Base-by-base conservation (phyloP, 257 asterid species). In the Rhazya stricta region DNA sequence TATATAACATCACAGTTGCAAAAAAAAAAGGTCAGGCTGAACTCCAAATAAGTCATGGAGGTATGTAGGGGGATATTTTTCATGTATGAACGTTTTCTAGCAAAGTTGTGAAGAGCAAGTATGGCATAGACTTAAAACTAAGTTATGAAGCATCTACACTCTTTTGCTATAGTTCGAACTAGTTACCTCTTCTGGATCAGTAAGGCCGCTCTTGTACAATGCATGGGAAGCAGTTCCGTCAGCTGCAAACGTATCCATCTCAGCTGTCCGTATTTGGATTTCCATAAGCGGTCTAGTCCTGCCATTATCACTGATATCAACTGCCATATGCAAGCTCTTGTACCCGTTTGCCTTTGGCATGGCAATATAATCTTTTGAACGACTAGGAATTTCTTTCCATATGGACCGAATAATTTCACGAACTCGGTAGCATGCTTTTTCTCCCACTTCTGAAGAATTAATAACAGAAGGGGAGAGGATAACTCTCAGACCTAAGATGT, bases 181-280 rank as follows among this genome's bases (percentile, higher is more conserved):
- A 66, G 62, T 79, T 79, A 89, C 98, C 93, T 91, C 97, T 69
- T 90, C 86, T 16, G 97, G 97, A 82, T 94, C 85, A 25, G 93
- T 90, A 65, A 94, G 96, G 69, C 97, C 98, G 19, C 97, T 90
- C 86, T 94, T 92, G 86, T 89, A 94, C 68, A 91, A 75, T 8
- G 98, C 90, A 82, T 94, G 98, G 65, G 98, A 90, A 30, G 98
- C 98, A 27, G 92, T 81, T 62, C 98, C 98, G 76, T 91, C 98
- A 57, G 89, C 94, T 16, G 98, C 98, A 83, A 87, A 73, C 83
- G 81, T 83, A 83, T 94, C 98, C 98, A 94, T 94, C 81, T 89
- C 91, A 34, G 81, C 83, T 32, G 97, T 94, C 58, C 98, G 86
- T 80, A 94, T 90, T 80, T 94, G 98, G 79, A 94, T 88, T 81